A percentile compares a stretch with the other conserved stretches of the same genome.
These are phyloP conservation scores for Ustilago esculenta DNA, from an alignment of 1,284 basidiomycete genomes.

Conservation along the genomic window DNA sequence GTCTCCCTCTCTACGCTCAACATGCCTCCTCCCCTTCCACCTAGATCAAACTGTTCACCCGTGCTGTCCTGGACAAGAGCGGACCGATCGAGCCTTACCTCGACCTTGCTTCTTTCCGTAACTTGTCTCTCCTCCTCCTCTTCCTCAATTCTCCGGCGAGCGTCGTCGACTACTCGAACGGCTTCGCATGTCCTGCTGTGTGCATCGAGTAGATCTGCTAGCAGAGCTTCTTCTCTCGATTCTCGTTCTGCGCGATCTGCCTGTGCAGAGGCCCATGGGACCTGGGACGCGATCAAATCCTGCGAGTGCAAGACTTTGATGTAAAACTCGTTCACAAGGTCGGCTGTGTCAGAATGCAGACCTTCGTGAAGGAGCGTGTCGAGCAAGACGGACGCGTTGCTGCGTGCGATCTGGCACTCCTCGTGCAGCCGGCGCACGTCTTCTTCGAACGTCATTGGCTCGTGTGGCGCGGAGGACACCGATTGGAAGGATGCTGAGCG, in stretches of 20 bases:
- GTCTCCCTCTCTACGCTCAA: slow-evolving; percentile 6
- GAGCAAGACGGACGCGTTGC: slow-evolving; percentile 44
- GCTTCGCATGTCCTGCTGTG: slow-evolving; percentile 44
- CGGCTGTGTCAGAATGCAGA: slow-evolving; percentile 14
- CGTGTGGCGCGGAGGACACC: neutral
- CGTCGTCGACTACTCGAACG: slow-evolving; percentile 37
- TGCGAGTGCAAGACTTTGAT: slow-evolving; percentile 37
- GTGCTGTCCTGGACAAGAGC: slow-evolving; percentile 34
- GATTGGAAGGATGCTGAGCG: slow-evolving; percentile 8
- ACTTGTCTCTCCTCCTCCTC: slow-evolving; percentile 51
- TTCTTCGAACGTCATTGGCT: slow-evolving; percentile 27
- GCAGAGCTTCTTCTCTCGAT: slow-evolving; percentile 42
- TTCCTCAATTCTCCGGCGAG: slow-evolving; percentile 23
- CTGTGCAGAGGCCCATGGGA: slow-evolving; percentile 54
- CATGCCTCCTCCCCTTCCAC: neutral
- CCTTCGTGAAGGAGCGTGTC: slow-evolving; percentile 46
- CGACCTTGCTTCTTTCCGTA: slow-evolving; percentile 46
- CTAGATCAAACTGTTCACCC: slow-evolving; percentile 38
- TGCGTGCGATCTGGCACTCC: slow-evolving; percentile 52
- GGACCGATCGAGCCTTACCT: slow-evolving; percentile 48
- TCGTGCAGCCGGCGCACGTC: slow-evolving; percentile 55
- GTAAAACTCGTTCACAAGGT: slow-evolving; percentile 44
- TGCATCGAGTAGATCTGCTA: slow-evolving; percentile 55
- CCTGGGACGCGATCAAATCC: slow-evolving; percentile 48
- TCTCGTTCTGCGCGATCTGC: slow-evolving; percentile 35